A percentile compares a stretch with the other conserved stretches of the same genome.
These are phyloP conservation scores for Torulaspora pretoriensis DNA, from an alignment of 1,139 yeast species.

Conservation along the genomic window DNA sequence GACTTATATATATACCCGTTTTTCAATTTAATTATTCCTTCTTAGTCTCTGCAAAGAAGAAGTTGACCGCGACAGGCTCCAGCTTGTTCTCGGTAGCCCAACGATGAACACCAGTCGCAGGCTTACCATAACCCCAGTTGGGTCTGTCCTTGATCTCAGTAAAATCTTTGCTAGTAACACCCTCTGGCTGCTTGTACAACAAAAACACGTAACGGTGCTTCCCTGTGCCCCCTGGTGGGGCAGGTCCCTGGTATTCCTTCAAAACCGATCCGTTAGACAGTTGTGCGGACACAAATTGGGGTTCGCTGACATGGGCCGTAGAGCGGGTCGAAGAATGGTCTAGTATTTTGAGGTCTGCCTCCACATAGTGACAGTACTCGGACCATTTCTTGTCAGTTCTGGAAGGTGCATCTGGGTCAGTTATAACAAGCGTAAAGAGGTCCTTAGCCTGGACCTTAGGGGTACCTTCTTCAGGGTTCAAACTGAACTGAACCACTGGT, in stretches of 20 bases:
- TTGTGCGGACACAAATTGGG: conserved; percentile 16
- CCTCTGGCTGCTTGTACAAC: conserved; percentile 58
- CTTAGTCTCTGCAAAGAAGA: conserved; percentile 68
- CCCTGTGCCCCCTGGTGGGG: conserved; percentile 79
- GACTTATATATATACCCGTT: background rate
- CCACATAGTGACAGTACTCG: conserved; percentile 76
- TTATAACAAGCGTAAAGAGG: conserved; percentile 63
- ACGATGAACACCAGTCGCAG: conserved; percentile 70
- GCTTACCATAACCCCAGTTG: conserved; percentile 79
- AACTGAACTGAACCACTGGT: conserved; percentile 66
- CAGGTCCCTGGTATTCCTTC: conserved; percentile 68
- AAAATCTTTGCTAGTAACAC: conserved; percentile 20
- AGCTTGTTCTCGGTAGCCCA: conserved; percentile 66
- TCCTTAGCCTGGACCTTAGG: conserved; percentile 39
- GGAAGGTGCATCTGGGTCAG: conserved; percentile 95
- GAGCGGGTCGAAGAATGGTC: conserved; percentile 15
- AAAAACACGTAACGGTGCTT: conserved; percentile 77
- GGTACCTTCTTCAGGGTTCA: conserved; percentile 43
- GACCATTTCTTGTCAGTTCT: conserved; percentile 81
- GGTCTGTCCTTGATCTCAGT: conserved; percentile 49
- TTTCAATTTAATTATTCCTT: conserved; percentile 4
- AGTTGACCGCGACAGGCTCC: conserved; percentile 70
- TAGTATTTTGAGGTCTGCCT: conserved; percentile 51
- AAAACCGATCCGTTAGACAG: conserved; percentile 29
- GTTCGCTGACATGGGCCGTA: conserved; percentile 14